Evolutionary conservation across 257 asterid species (phyloP).

Genomic region (Forsythia suspensa): DNA sequence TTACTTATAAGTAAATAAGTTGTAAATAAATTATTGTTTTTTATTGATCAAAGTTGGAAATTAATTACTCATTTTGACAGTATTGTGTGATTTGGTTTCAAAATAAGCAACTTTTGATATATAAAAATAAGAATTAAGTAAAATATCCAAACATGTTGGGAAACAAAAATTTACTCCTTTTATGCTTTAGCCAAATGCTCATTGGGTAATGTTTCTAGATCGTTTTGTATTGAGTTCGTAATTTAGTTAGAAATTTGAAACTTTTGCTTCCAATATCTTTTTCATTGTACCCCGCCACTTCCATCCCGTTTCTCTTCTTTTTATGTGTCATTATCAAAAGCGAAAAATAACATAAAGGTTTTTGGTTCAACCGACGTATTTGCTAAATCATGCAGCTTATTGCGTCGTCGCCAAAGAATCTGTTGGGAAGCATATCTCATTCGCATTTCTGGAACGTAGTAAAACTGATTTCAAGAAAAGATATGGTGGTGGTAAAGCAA

Average conservation of each 20-base stretch:
- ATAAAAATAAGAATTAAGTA: background rate
- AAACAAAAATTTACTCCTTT: background rate
- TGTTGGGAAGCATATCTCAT: conserved; percentile 82
- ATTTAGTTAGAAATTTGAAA: background rate
- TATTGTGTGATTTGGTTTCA: background rate
- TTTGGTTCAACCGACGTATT: background rate
- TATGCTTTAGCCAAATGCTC: background rate
- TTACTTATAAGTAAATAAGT: background rate
- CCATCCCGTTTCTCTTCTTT: background rate
- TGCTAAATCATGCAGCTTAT: conserved; percentile 58
- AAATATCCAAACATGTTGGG: background rate
- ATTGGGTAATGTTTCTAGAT: background rate
- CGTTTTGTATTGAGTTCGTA: background rate
- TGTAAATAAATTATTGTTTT: too few relatives aligned
- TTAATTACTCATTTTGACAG: background rate
- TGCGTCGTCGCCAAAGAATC: conserved; percentile 95
- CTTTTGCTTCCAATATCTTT: background rate
- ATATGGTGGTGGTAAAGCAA: conserved; percentile 96
- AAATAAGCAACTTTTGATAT: too few relatives aligned
- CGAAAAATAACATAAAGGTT: background rate
- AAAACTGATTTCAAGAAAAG: conserved; percentile 88
- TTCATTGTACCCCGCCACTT: background rate
- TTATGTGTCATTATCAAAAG: background rate
- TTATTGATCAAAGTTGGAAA: background rate
- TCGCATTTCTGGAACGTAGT: conserved; percentile 84